Percentiles rank a stretch among this genome's conserved stretches.
Evolutionary conservation across 2,329 filamentous ascomycete genomes (phyloP).

Genomic region (Talaromyces sp.): DNA sequence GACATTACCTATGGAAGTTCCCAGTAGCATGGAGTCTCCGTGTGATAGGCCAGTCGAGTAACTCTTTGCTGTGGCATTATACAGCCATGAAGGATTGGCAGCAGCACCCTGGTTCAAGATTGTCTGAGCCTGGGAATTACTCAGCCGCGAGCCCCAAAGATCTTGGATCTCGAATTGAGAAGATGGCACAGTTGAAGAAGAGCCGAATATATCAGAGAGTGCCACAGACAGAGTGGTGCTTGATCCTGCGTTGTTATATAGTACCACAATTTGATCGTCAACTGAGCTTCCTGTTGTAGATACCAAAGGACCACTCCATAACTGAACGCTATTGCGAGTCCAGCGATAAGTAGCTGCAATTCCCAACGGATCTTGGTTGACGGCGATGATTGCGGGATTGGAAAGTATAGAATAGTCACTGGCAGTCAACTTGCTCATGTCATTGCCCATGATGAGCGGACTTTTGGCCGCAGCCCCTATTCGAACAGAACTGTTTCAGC

Average conservation of each 20-base stretch:
- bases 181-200: background rate
- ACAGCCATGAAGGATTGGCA: background rate
- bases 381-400: constrained; percentile 15
- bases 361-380: constrained; percentile 6
- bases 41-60: background rate
- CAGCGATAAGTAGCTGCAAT: background rate
- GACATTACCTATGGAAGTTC: background rate
- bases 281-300: background rate
- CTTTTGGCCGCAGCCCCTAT: constrained; percentile 8
- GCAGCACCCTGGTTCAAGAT: background rate
- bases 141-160: constrained; percentile 2
- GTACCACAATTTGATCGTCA: background rate
- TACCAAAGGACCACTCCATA: background rate
- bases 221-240: background rate
- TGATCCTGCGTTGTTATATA: constrained; percentile 1
- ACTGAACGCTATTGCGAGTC: background rate
- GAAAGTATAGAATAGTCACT: constrained; percentile 6
- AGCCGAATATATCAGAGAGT: background rate
- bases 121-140: background rate
- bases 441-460: constrained; percentile 12
- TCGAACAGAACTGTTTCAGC: background rate
- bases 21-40: background rate
- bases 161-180: background rate
- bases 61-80: background rate
- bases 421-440: constrained; percentile 3